Base-by-base conservation (phyloP, 1,139 yeast genomes). In the Candida gigantensis region DNA sequence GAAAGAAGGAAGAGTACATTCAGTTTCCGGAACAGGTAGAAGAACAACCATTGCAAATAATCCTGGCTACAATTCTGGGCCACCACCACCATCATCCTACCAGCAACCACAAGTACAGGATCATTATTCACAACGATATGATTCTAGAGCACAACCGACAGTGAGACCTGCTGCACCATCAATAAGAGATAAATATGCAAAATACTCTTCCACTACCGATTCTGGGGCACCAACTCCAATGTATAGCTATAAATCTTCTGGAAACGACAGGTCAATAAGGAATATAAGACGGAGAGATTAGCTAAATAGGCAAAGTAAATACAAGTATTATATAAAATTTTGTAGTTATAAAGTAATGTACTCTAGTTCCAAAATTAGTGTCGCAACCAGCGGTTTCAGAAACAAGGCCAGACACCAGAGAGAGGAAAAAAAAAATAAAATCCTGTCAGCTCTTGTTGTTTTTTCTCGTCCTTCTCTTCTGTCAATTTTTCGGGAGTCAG, bases 1-100 rank as follows among this genome's bases (percentile, higher is more conserved):
- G 66, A 76, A 53, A 50, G 74, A 47, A 39, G 79, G 51, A 49
- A 40, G 39, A 15, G 36, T 29, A 11, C 72, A 79, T 1, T 74
- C 81, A 2, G 72, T 79, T 11, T 82, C 81, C 12, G 83, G 84
- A 5, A 67, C 62, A 37, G 65, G 63, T 2, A 53, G 72, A 44
- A 50, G 68, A 42, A 36, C 62, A 15, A 45, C 59, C 32, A 39
- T 58, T 27, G 49, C 49, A 6, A 45, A 45, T 35, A 45, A 44
- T 30, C 44, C 49, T 13, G 24, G 24, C 24, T 35, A 25, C 14
- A 38, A 32, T 24, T 23, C 17, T n/a, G 36, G 19, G n/a, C 33
- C 33, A 12, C 23, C 36, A 13, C 8, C 30, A 15, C 29, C 26
- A 14, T 3, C 11, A 28, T 20, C 30, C 2, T 21, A 28, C 2